A percentile compares a stretch with the other conserved stretches of the same genome.
Evolutionary conservation across 164 flowering plant genomes (phyloP).

Genomic region (Annona squamosa): DNA sequence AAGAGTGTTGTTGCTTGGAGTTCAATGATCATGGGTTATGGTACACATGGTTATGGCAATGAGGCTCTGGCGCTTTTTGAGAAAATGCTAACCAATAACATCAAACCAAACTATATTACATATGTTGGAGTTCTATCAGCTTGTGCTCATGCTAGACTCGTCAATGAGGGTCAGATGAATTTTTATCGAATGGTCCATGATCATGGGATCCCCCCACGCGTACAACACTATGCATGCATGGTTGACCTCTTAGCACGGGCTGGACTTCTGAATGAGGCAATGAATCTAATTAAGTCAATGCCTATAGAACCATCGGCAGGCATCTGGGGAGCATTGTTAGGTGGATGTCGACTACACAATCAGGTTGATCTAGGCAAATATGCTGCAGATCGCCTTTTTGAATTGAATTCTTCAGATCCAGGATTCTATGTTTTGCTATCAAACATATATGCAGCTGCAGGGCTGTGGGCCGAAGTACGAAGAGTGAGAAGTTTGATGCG

Average conservation of each 20-base stretch:
- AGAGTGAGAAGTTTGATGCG: slow-evolving; percentile 9
- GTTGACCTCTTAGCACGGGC: slow-evolving; percentile 12
- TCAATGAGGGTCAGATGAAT: slow-evolving; percentile 7
- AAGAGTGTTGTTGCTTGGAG: slow-evolving; percentile 14
- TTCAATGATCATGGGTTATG: slow-evolving; percentile 12
- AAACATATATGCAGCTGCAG: slow-evolving; percentile 11
- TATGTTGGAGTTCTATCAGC: slow-evolving; percentile 11
- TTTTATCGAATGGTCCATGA: slow-evolving; percentile 10
- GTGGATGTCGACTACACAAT: slow-evolving; percentile 10
- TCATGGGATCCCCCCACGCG: slow-evolving; percentile 9
- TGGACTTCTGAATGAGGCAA: slow-evolving; percentile 10
- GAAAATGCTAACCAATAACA: slow-evolving; percentile 6
- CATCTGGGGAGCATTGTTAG: slow-evolving; percentile 12
- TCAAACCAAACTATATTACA: slow-evolving; percentile 13
- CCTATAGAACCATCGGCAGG: slow-evolving; percentile 4
- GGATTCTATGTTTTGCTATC: slow-evolving; percentile 16
- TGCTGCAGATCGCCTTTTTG: slow-evolving; percentile 13
- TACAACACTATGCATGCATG: slow-evolving; percentile 12
- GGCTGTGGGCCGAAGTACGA: slow-evolving; percentile 11
- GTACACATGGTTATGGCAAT: slow-evolving; percentile 7
- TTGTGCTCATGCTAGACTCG: slow-evolving; percentile 10
- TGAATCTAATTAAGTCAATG: slow-evolving; percentile 6
- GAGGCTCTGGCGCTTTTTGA: slow-evolving; percentile 12
- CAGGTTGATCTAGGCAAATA: slow-evolving; percentile 6
- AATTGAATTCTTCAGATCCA: slow-evolving; percentile 9